phyloP scores from a whole-genome alignment of 768 basidiomycete genomes.

The Collybia sordida region DNA sequence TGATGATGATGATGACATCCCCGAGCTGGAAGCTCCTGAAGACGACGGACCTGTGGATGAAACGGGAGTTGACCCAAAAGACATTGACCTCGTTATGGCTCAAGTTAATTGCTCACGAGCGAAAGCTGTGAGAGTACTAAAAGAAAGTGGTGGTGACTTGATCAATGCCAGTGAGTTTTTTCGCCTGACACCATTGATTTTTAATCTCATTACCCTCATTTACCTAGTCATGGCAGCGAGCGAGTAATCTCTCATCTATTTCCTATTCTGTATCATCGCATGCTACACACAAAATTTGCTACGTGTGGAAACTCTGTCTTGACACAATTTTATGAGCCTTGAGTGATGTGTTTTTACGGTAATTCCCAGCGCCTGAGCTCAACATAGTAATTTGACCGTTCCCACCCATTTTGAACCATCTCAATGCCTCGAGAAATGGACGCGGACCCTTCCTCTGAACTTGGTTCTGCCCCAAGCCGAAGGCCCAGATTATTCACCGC shows the following conservation, averaged over 20 bases:
- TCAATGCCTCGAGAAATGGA: conserved; percentile 50
- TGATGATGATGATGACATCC: conserved; percentile 80
- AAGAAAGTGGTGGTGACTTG: conserved; percentile 90
- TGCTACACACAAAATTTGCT: conserved; percentile 17
- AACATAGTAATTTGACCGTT: conserved; percentile 86
- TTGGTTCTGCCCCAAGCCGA: conserved; percentile 37
- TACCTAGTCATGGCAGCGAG: conserved; percentile 86
- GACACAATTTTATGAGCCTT: background rate
- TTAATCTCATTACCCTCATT: conserved; percentile 3
- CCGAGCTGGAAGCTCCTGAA: conserved; percentile 79
- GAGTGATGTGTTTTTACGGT: conserved; percentile 11
- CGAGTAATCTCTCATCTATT: conserved; percentile 55
- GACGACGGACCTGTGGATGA: conserved; percentile 85
- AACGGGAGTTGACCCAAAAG: conserved; percentile 88
- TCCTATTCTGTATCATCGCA: conserved; percentile 21
- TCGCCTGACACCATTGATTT: background rate
- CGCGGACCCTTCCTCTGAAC: conserved; percentile 3
- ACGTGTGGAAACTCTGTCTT: conserved; percentile 1
- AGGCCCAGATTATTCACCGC: conserved; percentile 65
- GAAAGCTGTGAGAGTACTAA: conserved; percentile 88
- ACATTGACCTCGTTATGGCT: conserved; percentile 91
- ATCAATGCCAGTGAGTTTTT: conserved; percentile 90
- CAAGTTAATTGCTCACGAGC: conserved; percentile 86
- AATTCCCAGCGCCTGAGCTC: conserved; percentile 66
- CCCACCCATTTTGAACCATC: conserved; percentile 78